These are phyloP conservation scores for Arachnomyces sp. DNA, from an alignment of 2,329 filamentous ascomycete genomes.

Conservation along the genomic window DNA sequence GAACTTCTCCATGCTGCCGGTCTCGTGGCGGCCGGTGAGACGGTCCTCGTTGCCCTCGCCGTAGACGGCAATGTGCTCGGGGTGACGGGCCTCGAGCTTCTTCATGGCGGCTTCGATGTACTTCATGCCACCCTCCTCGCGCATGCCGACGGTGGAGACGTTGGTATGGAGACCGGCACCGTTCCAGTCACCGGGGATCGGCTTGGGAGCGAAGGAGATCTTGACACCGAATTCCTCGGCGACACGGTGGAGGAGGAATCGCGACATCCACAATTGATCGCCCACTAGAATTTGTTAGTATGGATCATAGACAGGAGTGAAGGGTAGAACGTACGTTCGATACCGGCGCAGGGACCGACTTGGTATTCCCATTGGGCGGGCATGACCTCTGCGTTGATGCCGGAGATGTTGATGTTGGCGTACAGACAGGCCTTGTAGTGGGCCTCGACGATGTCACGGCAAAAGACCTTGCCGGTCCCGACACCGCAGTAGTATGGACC, in stretches of 20 bases:
- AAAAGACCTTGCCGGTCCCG: constrained; percentile 92
- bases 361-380: constrained; percentile 98
- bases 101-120: constrained; percentile 79
- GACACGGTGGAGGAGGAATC: constrained; percentile 82
- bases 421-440: constrained; percentile 89
- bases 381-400: constrained; percentile 99
- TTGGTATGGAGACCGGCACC: constrained; percentile 90
- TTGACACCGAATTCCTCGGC: constrained; percentile 95
- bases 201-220: constrained; percentile 94
- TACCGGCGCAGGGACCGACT: constrained; percentile 82
- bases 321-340: constrained; percentile 56
- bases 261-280: constrained; percentile 91
- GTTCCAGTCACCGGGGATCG: constrained; percentile 94
- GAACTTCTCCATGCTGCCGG: constrained; percentile 87
- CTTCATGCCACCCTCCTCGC: constrained; percentile 89
- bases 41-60: constrained; percentile 93
- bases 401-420: constrained; percentile 85
- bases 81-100: constrained; percentile 71
- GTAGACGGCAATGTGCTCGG: constrained; percentile 85
- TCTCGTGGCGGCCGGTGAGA: constrained; percentile 91
- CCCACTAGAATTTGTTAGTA: constrained; percentile 55
- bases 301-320: background rate
- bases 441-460: constrained; percentile 94
- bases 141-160: constrained; percentile 86
- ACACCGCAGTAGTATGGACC: constrained; percentile 98